A percentile compares a stretch with the other conserved stretches of the same genome.
Evolutionary conservation across 176 grass and related monocot genomes (phyloP).

Genomic region (Eremochloa ophiuroides): DNA sequence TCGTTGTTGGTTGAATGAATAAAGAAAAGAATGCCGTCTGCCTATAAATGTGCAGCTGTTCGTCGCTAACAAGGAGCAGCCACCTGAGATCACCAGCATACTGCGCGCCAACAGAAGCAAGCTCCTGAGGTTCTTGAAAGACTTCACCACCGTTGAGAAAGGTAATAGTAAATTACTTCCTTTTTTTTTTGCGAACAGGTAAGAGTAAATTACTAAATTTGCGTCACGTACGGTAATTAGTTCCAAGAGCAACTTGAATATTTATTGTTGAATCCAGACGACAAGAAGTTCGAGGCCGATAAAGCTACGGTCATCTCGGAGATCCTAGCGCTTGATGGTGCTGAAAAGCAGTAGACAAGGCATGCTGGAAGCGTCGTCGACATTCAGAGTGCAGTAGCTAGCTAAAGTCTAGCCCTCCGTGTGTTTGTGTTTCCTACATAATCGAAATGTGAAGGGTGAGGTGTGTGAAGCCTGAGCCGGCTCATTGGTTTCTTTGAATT

Average conservation of each 20-base stretch:
- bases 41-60: conserved; percentile 37
- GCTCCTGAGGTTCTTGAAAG: conserved; percentile 50
- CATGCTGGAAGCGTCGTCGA: neutral
- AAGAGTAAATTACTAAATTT: neutral
- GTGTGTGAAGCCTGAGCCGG: neutral
- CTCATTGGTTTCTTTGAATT: neutral
- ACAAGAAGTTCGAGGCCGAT: conserved; percentile 42
- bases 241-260: neutral
- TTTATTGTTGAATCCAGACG: conserved; percentile 22
- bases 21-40: neutral
- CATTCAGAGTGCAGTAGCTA: neutral
- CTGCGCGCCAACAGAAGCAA: conserved; percentile 56
- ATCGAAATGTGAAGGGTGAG: neutral
- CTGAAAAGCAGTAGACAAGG: neutral
- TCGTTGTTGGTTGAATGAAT: neutral
- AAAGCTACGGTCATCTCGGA: conserved; percentile 39
- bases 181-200: too few species aligned
- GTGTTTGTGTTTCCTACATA: neutral
- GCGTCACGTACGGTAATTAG: neutral
- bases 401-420: neutral
- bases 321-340: neutral
- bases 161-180: conserved; percentile 35
- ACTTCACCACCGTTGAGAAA: conserved; percentile 42
- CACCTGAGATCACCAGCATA: conserved; percentile 45
- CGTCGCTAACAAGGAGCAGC: conserved; percentile 47